Evolutionary conservation across 2,329 filamentous ascomycete species (phyloP).

Genomic region (Fusarium coffeatum): DNA sequence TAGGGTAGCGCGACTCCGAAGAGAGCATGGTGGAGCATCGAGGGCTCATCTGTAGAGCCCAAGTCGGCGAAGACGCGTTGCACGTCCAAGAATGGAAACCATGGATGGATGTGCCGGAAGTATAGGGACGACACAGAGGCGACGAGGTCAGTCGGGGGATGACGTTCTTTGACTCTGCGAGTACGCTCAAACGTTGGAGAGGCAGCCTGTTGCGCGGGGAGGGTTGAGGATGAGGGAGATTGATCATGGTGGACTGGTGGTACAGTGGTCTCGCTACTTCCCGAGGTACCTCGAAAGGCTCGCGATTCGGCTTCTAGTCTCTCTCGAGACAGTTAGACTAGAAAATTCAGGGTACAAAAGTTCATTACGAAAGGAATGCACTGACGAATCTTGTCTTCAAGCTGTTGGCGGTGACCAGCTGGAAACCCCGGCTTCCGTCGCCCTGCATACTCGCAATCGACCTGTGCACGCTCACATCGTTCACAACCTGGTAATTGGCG

Average conservation of each 20-base stretch:
- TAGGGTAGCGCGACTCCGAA: not conserved
- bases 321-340: not conserved
- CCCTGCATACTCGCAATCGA: not conserved
- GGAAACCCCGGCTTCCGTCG: not conserved
- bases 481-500: not conserved
- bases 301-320: not conserved
- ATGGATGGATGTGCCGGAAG: constrained; percentile 3
- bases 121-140: not conserved
- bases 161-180: not conserved
- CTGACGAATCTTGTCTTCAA: not conserved
- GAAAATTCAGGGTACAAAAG: not conserved
- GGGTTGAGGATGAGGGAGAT: not conserved
- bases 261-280: not conserved
- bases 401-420: constrained; percentile 2
- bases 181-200: not conserved
- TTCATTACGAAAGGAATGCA: too few species aligned
- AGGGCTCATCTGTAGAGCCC: not conserved
- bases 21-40: not conserved
- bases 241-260: not conserved
- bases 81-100: constrained; percentile 2
- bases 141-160: not conserved
- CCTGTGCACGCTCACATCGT: not conserved
- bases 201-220: not conserved
- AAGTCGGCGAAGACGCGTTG: constrained; percentile 1
- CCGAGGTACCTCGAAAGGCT: not conserved